Evolutionary conservation across 495 filamentous ascomycete species (phyloP).

Genomic region (Daldinia grandis): DNA sequence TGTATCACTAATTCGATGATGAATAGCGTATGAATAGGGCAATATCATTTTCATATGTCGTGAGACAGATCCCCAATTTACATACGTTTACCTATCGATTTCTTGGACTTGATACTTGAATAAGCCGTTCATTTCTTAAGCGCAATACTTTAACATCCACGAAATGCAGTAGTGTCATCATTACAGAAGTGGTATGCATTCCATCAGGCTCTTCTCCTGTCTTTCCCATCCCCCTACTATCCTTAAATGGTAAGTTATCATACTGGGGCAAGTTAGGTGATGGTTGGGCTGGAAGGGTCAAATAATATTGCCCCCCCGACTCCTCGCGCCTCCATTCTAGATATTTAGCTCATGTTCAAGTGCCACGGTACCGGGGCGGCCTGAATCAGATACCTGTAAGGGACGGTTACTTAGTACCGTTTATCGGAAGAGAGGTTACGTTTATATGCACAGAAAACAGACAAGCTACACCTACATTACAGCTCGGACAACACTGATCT

Average conservation of each 20-base stretch:
- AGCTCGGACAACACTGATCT: not conserved
- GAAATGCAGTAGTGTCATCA: not conserved
- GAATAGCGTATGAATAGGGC: slow-evolving; percentile 2
- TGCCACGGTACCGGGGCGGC: not conserved
- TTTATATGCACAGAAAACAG: not conserved
- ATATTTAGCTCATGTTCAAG: not conserved
- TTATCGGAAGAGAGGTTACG: not conserved
- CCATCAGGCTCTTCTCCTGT: not conserved
- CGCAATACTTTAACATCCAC: not conserved
- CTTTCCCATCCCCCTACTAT: not conserved
- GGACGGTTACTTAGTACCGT: not conserved
- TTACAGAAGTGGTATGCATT: not conserved
- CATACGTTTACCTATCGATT: not conserved
- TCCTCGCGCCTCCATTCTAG: not conserved
- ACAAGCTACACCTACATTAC: not conserved
- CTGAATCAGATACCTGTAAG: not conserved
- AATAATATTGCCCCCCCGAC: not conserved
- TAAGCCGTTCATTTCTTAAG: not conserved
- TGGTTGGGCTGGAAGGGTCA: not conserved
- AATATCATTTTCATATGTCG: not conserved
- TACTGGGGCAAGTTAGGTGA: not conserved
- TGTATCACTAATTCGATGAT: slow-evolving; percentile 1
- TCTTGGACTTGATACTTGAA: not conserved
- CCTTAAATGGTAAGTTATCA: not conserved
- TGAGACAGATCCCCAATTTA: slow-evolving; percentile 2